These are phyloP conservation scores for Phytophthora megakarya DNA, from an alignment of 352 stramenopile genomes.

Conservation along the genomic window DNA sequence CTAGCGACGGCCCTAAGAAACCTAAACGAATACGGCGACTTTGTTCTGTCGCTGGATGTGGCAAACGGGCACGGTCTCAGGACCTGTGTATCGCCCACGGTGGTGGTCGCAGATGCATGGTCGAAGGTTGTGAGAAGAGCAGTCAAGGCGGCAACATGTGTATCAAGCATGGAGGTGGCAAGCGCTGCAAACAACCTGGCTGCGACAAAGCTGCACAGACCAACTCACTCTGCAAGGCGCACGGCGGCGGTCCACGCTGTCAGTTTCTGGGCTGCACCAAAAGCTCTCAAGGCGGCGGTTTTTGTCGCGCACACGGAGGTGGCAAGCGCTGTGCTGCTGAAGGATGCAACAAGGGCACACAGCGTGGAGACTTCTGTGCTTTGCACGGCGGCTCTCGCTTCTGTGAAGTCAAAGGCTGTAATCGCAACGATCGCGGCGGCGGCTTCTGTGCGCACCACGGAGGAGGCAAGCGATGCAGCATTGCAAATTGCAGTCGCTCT, in stretches of 20 bases:
- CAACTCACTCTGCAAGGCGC: constrained; percentile 79
- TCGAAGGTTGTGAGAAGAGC: constrained; percentile 79
- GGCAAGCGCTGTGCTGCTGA: constrained; percentile 82
- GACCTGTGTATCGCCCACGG: constrained; percentile 85
- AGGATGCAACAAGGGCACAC: constrained; percentile 86
- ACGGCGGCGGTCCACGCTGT: constrained; percentile 82
- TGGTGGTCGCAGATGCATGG: constrained; percentile 69
- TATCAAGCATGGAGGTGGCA: constrained; percentile 84
- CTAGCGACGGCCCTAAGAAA: constrained; percentile 16
- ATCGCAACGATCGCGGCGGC: constrained; percentile 79
- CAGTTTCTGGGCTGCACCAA: constrained; percentile 64
- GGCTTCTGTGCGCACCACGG: constrained; percentile 74
- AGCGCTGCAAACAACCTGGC: constrained; percentile 68
- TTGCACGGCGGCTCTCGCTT: constrained; percentile 80
- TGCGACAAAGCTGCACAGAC: constrained; percentile 83
- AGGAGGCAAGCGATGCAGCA: constrained; percentile 73
- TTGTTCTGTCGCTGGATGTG: constrained; percentile 69
- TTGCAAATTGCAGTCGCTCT: constrained; percentile 68
- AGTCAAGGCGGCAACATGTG: constrained; percentile 82
- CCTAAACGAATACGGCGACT: constrained; percentile 46
- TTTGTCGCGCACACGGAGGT: constrained; percentile 81
- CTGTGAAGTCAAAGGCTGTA: constrained; percentile 77
- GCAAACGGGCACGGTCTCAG: constrained; percentile 84
- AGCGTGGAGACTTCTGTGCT: constrained; percentile 84
- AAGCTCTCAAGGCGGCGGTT: constrained; percentile 74